A percentile compares a stretch with the other conserved stretches of the same genome.
phyloP scores from a whole-genome alignment of 192 early-diverging fungal genomes.

The Martensiomyces pterosporus region DNA sequence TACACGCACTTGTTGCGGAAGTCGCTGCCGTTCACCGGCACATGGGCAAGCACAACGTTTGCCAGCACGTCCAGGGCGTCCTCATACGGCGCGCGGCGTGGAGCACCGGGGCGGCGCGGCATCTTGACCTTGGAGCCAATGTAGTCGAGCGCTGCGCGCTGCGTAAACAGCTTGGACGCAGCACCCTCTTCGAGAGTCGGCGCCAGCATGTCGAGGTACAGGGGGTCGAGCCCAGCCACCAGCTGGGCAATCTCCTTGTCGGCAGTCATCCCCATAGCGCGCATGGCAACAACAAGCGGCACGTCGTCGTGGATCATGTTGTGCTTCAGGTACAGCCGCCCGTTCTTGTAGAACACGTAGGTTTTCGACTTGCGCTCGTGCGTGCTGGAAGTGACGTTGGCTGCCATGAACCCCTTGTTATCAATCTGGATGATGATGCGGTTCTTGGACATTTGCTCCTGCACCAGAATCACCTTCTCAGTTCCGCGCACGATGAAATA shows the following conservation, averaged over 20 bases:
- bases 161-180: slow-evolving; percentile 73
- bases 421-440: slow-evolving; percentile 93
- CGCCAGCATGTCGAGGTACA: slow-evolving; percentile 76
- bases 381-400: slow-evolving; percentile 85
- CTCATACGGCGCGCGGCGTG: slow-evolving; percentile 60
- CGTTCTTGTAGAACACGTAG: slow-evolving; percentile 64
- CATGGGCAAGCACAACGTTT: slow-evolving; percentile 82
- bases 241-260: slow-evolving; percentile 95
- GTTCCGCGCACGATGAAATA: slow-evolving; percentile 96
- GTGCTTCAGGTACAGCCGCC: slow-evolving; percentile 78
- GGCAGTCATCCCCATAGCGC: slow-evolving; percentile 91
- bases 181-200: slow-evolving; percentile 85
- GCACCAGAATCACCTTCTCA: slow-evolving; percentile 96
- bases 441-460: slow-evolving; percentile 98
- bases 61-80: slow-evolving; percentile 86
- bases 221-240: slow-evolving; percentile 81
- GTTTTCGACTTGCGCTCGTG: slow-evolving; percentile 94
- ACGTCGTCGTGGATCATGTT: slow-evolving; percentile 86
- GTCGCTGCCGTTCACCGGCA: slow-evolving; percentile 83
- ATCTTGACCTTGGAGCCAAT: slow-evolving; percentile 77
- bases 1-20: slow-evolving; percentile 91
- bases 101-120: slow-evolving; percentile 51
- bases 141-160: slow-evolving; percentile 87
- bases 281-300: slow-evolving; percentile 82
- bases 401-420: slow-evolving; percentile 72